Conservation (phyloP, 2,329 filamentous ascomycete species). For the Talaromyces pinophilus region DNA sequence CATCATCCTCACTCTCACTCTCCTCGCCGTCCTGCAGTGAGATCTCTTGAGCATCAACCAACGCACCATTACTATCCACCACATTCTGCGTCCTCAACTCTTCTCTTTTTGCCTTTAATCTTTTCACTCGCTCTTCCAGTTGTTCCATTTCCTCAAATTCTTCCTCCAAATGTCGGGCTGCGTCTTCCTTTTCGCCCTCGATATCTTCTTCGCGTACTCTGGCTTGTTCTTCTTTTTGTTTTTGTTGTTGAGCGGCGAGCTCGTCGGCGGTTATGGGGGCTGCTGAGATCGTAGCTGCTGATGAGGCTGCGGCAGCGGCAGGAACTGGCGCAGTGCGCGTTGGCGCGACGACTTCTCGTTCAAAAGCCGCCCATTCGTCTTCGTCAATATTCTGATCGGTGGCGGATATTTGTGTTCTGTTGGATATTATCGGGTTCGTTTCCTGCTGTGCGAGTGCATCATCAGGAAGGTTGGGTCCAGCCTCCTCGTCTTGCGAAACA, state of each 20-base stretch:
- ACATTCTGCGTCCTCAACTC: constrained; percentile 55
- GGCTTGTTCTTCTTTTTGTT: constrained; percentile 48
- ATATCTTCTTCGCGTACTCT: constrained; percentile 53
- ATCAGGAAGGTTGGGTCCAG: constrained; percentile 29
- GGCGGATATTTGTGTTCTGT: constrained; percentile 20
- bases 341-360: constrained; percentile 70
- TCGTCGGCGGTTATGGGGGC: constrained; percentile 67
- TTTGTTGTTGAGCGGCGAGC: constrained; percentile 56
- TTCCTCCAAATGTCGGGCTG: constrained; percentile 68
- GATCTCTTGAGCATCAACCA: constrained; percentile 9
- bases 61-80: constrained; percentile 26
- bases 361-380: constrained; percentile 82
- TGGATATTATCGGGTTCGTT: constrained; percentile 13
- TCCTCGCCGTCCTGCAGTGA: constrained; percentile 31
- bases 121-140: constrained; percentile 69
- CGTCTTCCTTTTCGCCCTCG: constrained; percentile 75
- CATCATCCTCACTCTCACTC: constrained; percentile 49
- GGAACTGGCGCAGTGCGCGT: constrained; percentile 37
- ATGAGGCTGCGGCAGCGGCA: constrained; percentile 35
- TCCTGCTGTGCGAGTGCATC: background rate
- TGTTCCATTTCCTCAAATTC: constrained; percentile 84
- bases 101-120: constrained; percentile 70
- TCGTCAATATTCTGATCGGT: constrained; percentile 59
- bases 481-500: constrained; percentile 31
- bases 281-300: constrained; percentile 65